phyloP scores from a whole-genome alignment of 2,329 filamentous ascomycete genomes.

The Periconia macrospinosa region DNA sequence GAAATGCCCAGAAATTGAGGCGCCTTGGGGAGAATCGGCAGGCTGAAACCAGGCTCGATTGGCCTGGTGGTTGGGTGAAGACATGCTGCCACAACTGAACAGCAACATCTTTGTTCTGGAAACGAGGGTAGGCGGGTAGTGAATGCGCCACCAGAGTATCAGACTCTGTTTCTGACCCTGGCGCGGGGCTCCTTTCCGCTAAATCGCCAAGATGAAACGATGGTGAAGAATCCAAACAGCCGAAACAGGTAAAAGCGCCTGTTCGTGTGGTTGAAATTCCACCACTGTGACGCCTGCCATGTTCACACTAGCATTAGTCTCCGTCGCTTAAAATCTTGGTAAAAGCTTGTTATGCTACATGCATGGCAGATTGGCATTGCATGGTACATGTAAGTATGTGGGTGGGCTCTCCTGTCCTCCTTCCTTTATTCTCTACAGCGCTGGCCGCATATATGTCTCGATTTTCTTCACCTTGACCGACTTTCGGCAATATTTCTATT shows the following conservation, averaged over 20 bases:
- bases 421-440: too few species aligned
- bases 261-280: background rate
- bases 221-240: constrained; percentile 31
- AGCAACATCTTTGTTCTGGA: constrained; percentile 7
- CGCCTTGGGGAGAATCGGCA: background rate
- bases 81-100: constrained; percentile 17
- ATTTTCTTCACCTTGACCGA: too few species aligned
- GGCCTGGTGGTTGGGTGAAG: background rate
- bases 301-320: constrained; percentile 3
- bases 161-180: constrained; percentile 14
- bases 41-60: constrained; percentile 21
- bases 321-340: background rate
- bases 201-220: constrained; percentile 41
- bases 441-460: too few species aligned
- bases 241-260: constrained; percentile 29
- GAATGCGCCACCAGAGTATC: constrained; percentile 29
- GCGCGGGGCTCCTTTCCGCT: constrained; percentile 16
- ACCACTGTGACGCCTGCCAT: background rate
- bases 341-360: constrained; percentile 4
- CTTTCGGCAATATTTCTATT: too few species aligned
- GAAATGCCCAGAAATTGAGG: constrained; percentile 7
- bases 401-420: background rate
- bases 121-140: constrained; percentile 9
- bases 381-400: constrained; percentile 16
- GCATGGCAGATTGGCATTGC: constrained; percentile 19